Percentiles rank a stretch among this genome's conserved stretches.
These are phyloP conservation scores for Chaetoceros muelleri DNA, from an alignment of 108 stramenopile genomes.

Conservation along the genomic window DNA sequence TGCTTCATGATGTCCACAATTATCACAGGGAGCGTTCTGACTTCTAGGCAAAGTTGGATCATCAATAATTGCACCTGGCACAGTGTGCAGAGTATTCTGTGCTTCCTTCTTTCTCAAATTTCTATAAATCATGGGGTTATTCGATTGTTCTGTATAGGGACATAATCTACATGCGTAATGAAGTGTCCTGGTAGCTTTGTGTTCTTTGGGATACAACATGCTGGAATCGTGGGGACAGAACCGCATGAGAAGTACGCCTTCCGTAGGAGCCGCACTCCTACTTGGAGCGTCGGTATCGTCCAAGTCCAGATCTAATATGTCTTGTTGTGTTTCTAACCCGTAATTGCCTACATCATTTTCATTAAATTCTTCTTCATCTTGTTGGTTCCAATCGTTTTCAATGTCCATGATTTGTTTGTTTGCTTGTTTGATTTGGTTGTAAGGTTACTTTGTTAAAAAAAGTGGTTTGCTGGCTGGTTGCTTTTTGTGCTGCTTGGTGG, in stretches of 20 bases:
- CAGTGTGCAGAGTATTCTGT: constrained; percentile 70
- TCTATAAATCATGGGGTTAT: constrained; percentile 67
- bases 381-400: constrained; percentile 8
- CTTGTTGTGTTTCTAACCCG: no score
- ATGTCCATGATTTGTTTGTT: background rate
- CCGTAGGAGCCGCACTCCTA: constrained; percentile 13
- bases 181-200: constrained; percentile 53
- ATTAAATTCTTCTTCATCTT: background rate
- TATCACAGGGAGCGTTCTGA: constrained; percentile 71
- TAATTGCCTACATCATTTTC: constrained; percentile 52
- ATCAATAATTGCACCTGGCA: constrained; percentile 69
- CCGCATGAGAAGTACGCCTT: constrained; percentile 61
- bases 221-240: constrained; percentile 88
- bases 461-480: no score
- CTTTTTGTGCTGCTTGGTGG: no score
- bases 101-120: constrained; percentile 78
- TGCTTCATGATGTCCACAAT: constrained; percentile 83
- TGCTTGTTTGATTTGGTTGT: background rate
- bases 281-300: constrained; percentile 10
- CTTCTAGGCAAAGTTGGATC: constrained; percentile 83
- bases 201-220: constrained; percentile 86
- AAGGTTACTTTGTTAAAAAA: no score
- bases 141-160: constrained; percentile 60
- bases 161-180: constrained; percentile 80
- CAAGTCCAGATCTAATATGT: constrained; percentile 27